Evolutionary conservation across 352 stramenopile species (phyloP).

Genomic region (Elongisporangium senticosum): DNA sequence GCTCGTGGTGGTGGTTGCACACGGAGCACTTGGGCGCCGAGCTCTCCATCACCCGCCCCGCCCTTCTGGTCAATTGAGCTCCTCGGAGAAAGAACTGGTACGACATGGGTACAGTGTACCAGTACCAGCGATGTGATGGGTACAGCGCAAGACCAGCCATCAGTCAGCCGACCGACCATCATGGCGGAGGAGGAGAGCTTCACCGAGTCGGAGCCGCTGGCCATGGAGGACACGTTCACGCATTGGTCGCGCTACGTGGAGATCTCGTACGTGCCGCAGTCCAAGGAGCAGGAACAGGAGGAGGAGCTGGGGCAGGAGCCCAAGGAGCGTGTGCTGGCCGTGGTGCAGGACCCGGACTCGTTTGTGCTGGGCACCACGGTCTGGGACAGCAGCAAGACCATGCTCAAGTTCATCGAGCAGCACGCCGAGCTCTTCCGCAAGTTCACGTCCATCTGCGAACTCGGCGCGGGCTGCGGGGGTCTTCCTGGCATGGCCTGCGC

Average conservation of each 20-base stretch:
- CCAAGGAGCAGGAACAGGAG: neutral
- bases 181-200: conserved; percentile 61
- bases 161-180: neutral
- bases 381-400: conserved; percentile 82
- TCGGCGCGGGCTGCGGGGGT: conserved; percentile 65
- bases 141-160: neutral
- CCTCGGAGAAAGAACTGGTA: neutral
- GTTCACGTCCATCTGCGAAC: conserved; percentile 66
- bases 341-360: conserved; percentile 74
- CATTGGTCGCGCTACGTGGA: conserved; percentile 76
- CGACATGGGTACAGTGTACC: neutral
- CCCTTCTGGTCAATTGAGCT: neutral
- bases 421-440: conserved; percentile 34
- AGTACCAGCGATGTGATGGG: neutral
- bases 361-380: conserved; percentile 80
- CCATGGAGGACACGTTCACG: conserved; percentile 72
- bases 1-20: conserved; percentile 49
- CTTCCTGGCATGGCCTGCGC: conserved; percentile 69
- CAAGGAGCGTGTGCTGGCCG: conserved; percentile 32
- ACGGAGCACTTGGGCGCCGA: conserved; percentile 26
- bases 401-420: conserved; percentile 84
- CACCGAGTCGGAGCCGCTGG: conserved; percentile 47
- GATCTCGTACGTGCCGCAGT: conserved; percentile 24
- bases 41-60: neutral
- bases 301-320: conserved; percentile 3